phyloP scores from a whole-genome alignment of 805 yeast species.

The Zygoascus tannicola region DNA sequence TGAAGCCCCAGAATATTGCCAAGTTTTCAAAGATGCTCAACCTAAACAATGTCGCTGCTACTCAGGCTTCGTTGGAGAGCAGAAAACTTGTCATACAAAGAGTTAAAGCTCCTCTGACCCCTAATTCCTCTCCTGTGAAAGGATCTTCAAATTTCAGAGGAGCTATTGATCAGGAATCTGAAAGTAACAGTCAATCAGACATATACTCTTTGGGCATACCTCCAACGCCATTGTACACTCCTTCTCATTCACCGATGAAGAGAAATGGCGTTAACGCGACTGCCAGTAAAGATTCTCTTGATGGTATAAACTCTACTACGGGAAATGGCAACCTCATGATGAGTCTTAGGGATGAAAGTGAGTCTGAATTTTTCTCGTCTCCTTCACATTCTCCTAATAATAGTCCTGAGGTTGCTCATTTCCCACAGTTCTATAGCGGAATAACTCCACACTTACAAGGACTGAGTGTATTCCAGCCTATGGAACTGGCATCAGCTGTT shows the following conservation, averaged over 20 bases:
- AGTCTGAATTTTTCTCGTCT: constrained; percentile 16
- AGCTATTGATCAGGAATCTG: background rate
- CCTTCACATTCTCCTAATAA: constrained; percentile 16
- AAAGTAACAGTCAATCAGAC: background rate
- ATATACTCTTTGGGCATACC: background rate
- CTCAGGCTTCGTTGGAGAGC: constrained; percentile 8
- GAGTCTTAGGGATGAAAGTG: constrained; percentile 10
- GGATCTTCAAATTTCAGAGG: background rate
- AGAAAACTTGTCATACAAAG: background rate
- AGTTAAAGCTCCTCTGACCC: constrained; percentile 10
- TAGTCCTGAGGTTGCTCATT: constrained; percentile 14
- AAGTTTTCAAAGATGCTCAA: constrained; percentile 19
- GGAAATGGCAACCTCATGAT: background rate
- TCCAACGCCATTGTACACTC: constrained; percentile 3
- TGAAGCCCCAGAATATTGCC: constrained; percentile 18
- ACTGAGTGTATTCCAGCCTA: constrained; percentile 16
- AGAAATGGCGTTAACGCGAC: constrained; percentile 3
- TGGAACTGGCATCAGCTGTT: constrained; percentile 15
- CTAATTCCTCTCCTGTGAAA: constrained; percentile 13
- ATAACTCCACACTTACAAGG: constrained; percentile 13
- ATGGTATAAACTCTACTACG: background rate
- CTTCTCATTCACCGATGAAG: constrained; percentile 5
- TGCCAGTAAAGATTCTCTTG: background rate
- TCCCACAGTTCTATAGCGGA: constrained; percentile 11
- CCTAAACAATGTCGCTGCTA: constrained; percentile 14